These are phyloP conservation scores for Colletotrichum simmondsii DNA, from an alignment of 2,329 filamentous ascomycete species.

Conservation along the genomic window DNA sequence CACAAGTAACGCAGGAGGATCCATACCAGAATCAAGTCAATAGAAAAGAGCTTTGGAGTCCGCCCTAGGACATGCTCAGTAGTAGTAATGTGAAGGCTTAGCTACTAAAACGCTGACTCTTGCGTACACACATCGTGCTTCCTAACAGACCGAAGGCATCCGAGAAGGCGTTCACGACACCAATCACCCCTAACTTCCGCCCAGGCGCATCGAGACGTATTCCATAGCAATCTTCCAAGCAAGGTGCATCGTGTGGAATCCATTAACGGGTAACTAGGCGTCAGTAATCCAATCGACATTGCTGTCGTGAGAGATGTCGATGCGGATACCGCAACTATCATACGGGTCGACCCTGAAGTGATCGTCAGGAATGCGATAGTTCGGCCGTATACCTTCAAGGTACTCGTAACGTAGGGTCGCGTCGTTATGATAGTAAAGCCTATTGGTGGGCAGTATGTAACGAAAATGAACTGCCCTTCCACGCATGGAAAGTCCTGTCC, in stretches of 20 bases:
- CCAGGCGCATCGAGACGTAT: neutral
- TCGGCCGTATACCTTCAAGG: neutral
- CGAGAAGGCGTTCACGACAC: neutral
- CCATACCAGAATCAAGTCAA: too few relatives aligned
- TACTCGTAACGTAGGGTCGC: neutral
- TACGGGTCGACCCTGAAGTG: neutral
- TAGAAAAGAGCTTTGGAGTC: neutral
- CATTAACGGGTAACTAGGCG: neutral
- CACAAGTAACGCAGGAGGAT: too few relatives aligned
- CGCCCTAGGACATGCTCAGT: neutral
- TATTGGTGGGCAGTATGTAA: neutral
- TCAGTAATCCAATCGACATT: neutral
- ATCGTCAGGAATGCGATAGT: neutral
- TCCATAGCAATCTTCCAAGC: neutral
- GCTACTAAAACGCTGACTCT: neutral
- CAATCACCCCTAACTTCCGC: neutral
- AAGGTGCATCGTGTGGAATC: neutral
- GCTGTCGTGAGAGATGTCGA: neutral
- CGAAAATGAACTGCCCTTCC: neutral
- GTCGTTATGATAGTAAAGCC: neutral
- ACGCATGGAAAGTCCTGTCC: neutral
- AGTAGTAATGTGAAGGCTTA: neutral
- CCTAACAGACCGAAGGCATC: neutral
- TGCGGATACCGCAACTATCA: neutral
- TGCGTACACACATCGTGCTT: neutral